Evolutionary conservation across 75 land plant genomes (phyloP).

Genomic region (Sequoiadendron giganteum): DNA sequence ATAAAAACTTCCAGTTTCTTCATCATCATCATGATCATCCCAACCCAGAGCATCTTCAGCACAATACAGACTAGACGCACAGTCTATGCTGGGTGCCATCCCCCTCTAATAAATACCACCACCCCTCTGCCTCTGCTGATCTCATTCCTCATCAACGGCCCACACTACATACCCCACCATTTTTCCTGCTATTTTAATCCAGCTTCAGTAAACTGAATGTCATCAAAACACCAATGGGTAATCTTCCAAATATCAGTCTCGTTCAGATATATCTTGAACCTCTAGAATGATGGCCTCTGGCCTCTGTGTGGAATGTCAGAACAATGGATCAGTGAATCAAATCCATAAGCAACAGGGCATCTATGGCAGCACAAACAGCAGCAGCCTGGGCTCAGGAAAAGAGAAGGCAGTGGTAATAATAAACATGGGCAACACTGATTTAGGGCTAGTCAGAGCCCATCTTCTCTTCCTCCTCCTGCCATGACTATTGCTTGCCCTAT

Average conservation of each 20-base stretch:
- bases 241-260: background rate
- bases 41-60: slow-evolving; percentile 6
- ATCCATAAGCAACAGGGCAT: background rate
- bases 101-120: background rate
- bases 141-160: slow-evolving; percentile 9
- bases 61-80: slow-evolving; percentile 1
- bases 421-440: background rate
- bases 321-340: background rate
- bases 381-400: background rate
- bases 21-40: background rate
- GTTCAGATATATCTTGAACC: background rate
- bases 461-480: background rate
- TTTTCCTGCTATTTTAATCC: background rate
- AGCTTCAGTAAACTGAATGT: background rate
- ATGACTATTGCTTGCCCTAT: background rate
- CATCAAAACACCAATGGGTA: background rate
- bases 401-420: background rate
- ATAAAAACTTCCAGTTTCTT: background rate
- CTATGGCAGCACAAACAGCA: background rate
- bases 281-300: background rate
- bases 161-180: background rate
- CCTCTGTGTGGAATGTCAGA: background rate
- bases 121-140: background rate
- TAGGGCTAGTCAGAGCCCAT: background rate
- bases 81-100: slow-evolving; percentile 11